Percentiles rank a stretch among this genome's conserved stretches.
Conservation (phyloP, 371 early-diverging fungal species). For the Lichtheimia hyalospora region DNA sequence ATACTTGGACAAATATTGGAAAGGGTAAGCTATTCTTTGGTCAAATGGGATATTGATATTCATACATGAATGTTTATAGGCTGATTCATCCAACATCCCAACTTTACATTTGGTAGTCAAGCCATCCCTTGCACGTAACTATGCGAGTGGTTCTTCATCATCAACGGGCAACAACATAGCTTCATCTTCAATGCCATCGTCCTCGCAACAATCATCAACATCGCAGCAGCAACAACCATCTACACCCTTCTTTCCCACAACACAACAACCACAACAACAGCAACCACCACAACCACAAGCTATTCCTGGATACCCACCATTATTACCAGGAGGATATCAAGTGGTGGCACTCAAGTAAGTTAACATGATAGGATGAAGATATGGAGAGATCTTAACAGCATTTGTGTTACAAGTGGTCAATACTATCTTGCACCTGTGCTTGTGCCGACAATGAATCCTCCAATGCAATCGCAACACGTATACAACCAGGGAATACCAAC, state of each 20-base stretch:
- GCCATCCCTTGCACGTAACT: conserved; percentile 17
- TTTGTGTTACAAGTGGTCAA: conserved; percentile 30
- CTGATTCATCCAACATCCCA: conserved; percentile 20
- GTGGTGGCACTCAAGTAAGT: conserved; percentile 42
- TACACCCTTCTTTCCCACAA: neutral
- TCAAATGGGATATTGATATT: neutral
- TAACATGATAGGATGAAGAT: neutral
- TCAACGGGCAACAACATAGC: neutral
- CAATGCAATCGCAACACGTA: conserved; percentile 9
- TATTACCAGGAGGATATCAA: conserved; percentile 45
- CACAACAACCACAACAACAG: conserved; percentile 1
- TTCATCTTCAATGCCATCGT: conserved; percentile 3
- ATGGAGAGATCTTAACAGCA: neutral
- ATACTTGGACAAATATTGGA: conserved; percentile 22
- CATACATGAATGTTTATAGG: conserved; percentile 7
- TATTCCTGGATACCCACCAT: conserved; percentile 15
- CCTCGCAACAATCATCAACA: neutral
- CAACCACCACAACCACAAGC: conserved; percentile 4
- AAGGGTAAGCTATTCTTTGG: conserved; percentile 20
- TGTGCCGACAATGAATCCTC: conserved; percentile 16
- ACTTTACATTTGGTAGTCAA: conserved; percentile 52
- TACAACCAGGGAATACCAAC: neutral
- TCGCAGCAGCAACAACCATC: neutral
- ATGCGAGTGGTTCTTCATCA: neutral
- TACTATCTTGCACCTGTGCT: conserved; percentile 43